Evolutionary conservation across 805 yeast species (phyloP), one percentile per base, ranked within the genome.

Genomic region (Saccharomycopsis sp.): DNA sequence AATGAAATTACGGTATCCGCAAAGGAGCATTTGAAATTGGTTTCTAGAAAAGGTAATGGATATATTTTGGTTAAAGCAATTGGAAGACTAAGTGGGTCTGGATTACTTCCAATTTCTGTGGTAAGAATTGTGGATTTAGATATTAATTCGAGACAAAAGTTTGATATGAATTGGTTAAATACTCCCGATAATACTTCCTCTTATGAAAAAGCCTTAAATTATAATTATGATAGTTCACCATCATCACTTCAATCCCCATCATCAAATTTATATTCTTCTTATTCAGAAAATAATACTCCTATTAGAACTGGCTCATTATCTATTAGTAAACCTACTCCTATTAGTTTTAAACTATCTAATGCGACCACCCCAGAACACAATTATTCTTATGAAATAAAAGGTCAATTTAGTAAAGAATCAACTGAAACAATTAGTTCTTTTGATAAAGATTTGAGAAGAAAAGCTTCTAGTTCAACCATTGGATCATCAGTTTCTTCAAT

Each of bases 51-150:
- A 31, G 68, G 68, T 1, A 66, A 68, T 49, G 80, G 78, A 1
- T 72, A 78, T 76, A 53, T 74, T 2, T 52, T 72, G 32, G 80
- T 72, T 6, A 72, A 73, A 52, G 67, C 72, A n/a, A 63, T 74
- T 29, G 44, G 47, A 2, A 26, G 47, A 31, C 30, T 40, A 4
- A 19, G 39, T 6, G 21, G 32, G 5, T 25, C 36, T 6, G 47
- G 47, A 5, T 5, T 44, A 14, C 19, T 41, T n/a, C 47, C 45
- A 8, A 34, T 36, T 5, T 15, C 28, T 13, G 36, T 41, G 8
- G 37, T 44, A 17, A 33, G 26, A 18, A 37, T 41, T 28, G 45
- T 41, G 13, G 47, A 40, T 20, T 20, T 43, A 23, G 42, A 39
- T 29, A 40, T n/a, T 15, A 32, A 32, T n/a, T 40, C 26, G 15